Evolutionary conservation across 805 yeast genomes (phyloP).

Genomic region (Cyberlindnera meyerae): DNA sequence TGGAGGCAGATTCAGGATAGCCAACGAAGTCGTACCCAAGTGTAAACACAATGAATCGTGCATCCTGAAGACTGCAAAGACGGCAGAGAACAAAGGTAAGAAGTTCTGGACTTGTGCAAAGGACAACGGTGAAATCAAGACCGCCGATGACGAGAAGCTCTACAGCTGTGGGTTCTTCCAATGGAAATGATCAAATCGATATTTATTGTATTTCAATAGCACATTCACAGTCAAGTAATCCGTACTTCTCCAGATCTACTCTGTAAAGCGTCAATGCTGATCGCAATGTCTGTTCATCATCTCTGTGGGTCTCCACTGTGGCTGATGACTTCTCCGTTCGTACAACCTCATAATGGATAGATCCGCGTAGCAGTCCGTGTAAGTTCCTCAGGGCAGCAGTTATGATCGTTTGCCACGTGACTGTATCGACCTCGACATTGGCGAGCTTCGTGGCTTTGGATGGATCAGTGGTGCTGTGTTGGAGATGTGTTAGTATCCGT

Average conservation of each 20-base stretch:
- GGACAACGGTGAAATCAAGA: constrained; percentile 27
- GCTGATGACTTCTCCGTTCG: constrained; percentile 22
- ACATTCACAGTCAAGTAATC: constrained; percentile 25
- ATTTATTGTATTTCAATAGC: constrained; percentile 3
- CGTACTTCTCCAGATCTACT: constrained; percentile 25
- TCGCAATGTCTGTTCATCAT: constrained; percentile 27
- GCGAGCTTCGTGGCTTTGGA: constrained; percentile 2
- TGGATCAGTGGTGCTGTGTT: constrained; percentile 6
- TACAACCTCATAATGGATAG: constrained; percentile 31
- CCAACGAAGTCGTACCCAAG: constrained; percentile 31
- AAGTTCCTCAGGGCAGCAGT: constrained; percentile 30
- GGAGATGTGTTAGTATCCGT: too few species aligned
- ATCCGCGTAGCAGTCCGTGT: constrained; percentile 39
- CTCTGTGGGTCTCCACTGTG: constrained; percentile 25
- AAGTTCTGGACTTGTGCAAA: constrained; percentile 52
- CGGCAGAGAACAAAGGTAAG: constrained; percentile 39
- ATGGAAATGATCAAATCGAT: constrained; percentile 48
- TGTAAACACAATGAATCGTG: constrained; percentile 48
- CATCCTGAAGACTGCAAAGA: constrained; percentile 40
- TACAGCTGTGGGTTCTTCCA: constrained; percentile 50
- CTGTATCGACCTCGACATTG: constrained; percentile 5
- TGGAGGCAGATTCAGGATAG: constrained; percentile 17
- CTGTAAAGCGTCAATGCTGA: constrained; percentile 30
- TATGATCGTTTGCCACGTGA: constrained; percentile 37
- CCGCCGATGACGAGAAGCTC: constrained; percentile 21